These are phyloP conservation scores for Synura sp. DNA, from an alignment of 352 stramenopile genomes.

Conservation along the genomic window DNA sequence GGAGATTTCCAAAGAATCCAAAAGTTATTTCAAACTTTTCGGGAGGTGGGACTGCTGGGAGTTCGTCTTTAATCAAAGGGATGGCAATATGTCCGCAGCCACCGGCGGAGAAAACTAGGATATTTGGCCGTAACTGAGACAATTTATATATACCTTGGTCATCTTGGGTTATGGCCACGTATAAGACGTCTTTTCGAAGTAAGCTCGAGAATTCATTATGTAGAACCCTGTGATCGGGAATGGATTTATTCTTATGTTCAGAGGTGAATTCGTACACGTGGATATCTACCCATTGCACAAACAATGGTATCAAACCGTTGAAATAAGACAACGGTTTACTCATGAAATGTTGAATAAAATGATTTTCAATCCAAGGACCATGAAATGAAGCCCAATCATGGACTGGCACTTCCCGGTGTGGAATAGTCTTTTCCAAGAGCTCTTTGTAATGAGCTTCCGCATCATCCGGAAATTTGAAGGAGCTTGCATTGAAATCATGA, in stretches of 20 bases:
- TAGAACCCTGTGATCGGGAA: too few relatives aligned
- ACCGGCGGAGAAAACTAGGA: constrained; percentile 24
- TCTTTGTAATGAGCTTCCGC: neutral
- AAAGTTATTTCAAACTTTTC: neutral
- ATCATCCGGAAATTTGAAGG: too few relatives aligned
- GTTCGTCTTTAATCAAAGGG: constrained; percentile 11
- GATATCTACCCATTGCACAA: constrained; percentile 30
- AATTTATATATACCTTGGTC: neutral
- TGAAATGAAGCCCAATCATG: constrained; percentile 34
- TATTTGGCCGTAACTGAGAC: neutral
- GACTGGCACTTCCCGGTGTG: neutral
- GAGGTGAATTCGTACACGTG: neutral
- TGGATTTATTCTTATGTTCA: neutral
- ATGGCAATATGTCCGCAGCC: constrained; percentile 33
- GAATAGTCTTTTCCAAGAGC: neutral
- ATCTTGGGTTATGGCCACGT: neutral
- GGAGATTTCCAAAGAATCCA: constrained; percentile 7
- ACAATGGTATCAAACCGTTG: constrained; percentile 26
- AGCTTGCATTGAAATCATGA: too few relatives aligned
- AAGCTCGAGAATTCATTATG: neutral
- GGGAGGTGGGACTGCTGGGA: neutral
- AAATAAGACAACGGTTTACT: neutral
- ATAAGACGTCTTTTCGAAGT: neutral
- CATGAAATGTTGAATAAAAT: constrained; percentile 26
- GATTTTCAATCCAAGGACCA: constrained; percentile 40